phyloP scores from a whole-genome alignment of 805 yeast species.

The Lipomyces sp. region DNA sequence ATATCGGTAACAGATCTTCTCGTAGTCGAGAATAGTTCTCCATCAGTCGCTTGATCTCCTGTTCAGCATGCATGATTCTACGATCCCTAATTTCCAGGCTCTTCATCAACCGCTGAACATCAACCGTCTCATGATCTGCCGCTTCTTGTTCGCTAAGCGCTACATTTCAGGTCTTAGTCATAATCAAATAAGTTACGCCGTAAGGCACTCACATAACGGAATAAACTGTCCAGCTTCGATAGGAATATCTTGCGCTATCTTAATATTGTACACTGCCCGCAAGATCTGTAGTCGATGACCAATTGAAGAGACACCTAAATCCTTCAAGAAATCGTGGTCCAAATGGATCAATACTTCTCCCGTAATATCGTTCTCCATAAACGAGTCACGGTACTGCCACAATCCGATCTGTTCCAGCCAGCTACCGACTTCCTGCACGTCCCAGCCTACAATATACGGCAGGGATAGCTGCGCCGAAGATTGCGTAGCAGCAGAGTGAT shows the following conservation, averaged over 20 bases:
- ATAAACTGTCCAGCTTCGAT: slow-evolving; percentile 38
- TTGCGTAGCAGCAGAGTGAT: slow-evolving; percentile 4
- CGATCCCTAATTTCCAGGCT: slow-evolving; percentile 40
- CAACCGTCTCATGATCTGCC: slow-evolving; percentile 41
- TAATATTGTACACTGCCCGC: slow-evolving; percentile 60
- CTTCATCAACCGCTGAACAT: slow-evolving; percentile 29
- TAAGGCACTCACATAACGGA: slow-evolving; percentile 28
- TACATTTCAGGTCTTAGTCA: background rate
- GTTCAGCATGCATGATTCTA: slow-evolving; percentile 45
- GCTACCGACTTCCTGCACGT: slow-evolving; percentile 27
- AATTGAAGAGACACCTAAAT: slow-evolving; percentile 64
- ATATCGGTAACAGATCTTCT: slow-evolving; percentile 67
- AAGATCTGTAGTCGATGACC: slow-evolving; percentile 65
- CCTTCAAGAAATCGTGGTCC: slow-evolving; percentile 70
- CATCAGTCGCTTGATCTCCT: slow-evolving; percentile 51
- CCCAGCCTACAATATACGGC: slow-evolving; percentile 27
- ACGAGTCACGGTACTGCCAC: slow-evolving; percentile 24
- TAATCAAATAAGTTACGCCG: background rate
- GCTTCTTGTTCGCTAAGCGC: slow-evolving; percentile 27
- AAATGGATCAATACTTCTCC: slow-evolving; percentile 75
- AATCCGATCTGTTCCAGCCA: slow-evolving; percentile 32
- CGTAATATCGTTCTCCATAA: slow-evolving; percentile 62
- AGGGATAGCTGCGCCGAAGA: slow-evolving; percentile 9
- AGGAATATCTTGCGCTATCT: slow-evolving; percentile 43
- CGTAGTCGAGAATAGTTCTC: slow-evolving; percentile 63